These are phyloP conservation scores for Venturia aucupariae DNA, from an alignment of 2,329 filamentous ascomycete species.

Conservation along the genomic window DNA sequence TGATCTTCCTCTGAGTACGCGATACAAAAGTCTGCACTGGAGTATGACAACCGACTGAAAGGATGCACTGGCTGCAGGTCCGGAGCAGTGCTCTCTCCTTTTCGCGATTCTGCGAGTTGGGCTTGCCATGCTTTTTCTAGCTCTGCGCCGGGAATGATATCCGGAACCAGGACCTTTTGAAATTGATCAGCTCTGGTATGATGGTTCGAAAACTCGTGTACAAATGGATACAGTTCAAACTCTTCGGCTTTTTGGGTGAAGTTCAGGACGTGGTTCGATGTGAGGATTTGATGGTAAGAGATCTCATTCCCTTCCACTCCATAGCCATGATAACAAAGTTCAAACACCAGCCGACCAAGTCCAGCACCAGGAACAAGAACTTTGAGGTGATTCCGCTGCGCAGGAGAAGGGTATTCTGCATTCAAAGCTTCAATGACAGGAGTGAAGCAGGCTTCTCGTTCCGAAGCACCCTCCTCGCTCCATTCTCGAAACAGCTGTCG, in stretches of 20 bases:
- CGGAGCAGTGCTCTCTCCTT: neutral
- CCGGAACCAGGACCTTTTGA: constrained; percentile 63
- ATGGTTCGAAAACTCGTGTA: constrained; percentile 83
- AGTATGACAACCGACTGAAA: constrained; percentile 77
- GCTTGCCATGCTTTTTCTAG: constrained; percentile 23
- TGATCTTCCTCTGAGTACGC: constrained; percentile 62
- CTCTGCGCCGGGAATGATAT: constrained; percentile 45
- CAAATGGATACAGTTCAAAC: constrained; percentile 76
- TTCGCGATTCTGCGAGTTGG: constrained; percentile 11
- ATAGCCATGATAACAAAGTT: constrained; percentile 66
- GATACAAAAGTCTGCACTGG: constrained; percentile 85
- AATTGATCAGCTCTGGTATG: constrained; percentile 64
- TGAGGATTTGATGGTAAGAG: constrained; percentile 91
- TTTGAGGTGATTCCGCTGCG: constrained; percentile 37
- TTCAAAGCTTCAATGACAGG: constrained; percentile 61
- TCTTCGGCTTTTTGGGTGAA: constrained; percentile 49
- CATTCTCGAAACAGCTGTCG: constrained; percentile 94
- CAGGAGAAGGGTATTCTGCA: constrained; percentile 31
- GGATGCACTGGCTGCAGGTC: constrained; percentile 24
- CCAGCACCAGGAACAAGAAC: constrained; percentile 87
- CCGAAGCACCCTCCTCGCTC: constrained; percentile 65
- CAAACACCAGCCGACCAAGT: constrained; percentile 79
- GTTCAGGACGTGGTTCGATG: constrained; percentile 69
- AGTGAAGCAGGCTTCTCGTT: constrained; percentile 68
- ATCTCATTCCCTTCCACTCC: constrained; percentile 83